Conservation (phyloP, 495 filamentous ascomycete species). For the Penicillium tannophilum region DNA sequence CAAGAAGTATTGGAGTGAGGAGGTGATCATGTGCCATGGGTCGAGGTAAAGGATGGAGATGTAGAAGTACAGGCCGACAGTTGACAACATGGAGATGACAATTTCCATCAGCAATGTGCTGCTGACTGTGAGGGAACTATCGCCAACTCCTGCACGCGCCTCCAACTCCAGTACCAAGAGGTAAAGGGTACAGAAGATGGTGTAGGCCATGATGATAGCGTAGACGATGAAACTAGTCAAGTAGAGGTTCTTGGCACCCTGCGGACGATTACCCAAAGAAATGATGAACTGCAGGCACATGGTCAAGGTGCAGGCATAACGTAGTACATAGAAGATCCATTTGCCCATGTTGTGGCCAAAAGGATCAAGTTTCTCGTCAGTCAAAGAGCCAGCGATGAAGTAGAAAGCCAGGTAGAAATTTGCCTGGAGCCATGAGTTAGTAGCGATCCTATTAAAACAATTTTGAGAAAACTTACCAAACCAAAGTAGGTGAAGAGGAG, state of each 20-base stretch:
- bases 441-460: not conserved
- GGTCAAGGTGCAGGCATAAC: slow-evolving; percentile 81
- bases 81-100: slow-evolving; percentile 85
- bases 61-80: slow-evolving; percentile 92
- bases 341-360: slow-evolving; percentile 84
- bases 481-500: slow-evolving; percentile 97
- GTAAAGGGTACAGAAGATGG: slow-evolving; percentile 81
- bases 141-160: slow-evolving; percentile 43
- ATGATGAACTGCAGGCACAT: slow-evolving; percentile 97
- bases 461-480: slow-evolving; percentile 52
- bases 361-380: slow-evolving; percentile 78
- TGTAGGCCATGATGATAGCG: slow-evolving; percentile 94
- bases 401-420: slow-evolving; percentile 99
- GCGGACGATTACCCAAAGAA: slow-evolving; percentile 96
- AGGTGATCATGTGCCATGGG: slow-evolving; percentile 99
- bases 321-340: slow-evolving; percentile 82
- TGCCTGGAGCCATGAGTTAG: slow-evolving; percentile 48
- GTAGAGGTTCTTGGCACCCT: slow-evolving; percentile 92
- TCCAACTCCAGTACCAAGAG: slow-evolving; percentile 81
- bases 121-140: slow-evolving; percentile 58
- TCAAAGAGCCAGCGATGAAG: slow-evolving; percentile 95
- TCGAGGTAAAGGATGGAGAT: slow-evolving; percentile 96
- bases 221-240: slow-evolving; percentile 84
- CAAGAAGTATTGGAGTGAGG: slow-evolving; percentile 88
- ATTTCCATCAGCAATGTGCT: slow-evolving; percentile 94